Evolutionary conservation across 2,329 filamentous ascomycete genomes (phyloP), one percentile per base, ranked within the genome.

Genomic region (Teratosphaeria zuluensis): DNA sequence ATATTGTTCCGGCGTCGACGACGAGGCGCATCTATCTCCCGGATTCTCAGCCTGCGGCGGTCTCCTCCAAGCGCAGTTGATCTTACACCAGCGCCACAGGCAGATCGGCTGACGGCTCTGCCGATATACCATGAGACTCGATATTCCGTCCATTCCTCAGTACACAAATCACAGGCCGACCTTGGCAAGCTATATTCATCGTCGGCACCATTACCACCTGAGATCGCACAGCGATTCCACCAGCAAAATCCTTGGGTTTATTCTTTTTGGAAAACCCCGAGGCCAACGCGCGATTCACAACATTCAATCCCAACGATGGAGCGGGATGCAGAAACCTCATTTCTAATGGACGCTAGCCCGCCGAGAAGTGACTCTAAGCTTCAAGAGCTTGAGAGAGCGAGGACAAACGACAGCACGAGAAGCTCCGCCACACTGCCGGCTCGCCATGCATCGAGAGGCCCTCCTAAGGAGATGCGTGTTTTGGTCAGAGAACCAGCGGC

Each of bases 51-150:
- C 54, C 66, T 65, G 56, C 57, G 63, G 35, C 53, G 28, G 12
- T 62, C 48, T 31, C 16, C 56, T 11, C 59, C 62, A 16, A 53
- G 58, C 46, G 64, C 60, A 11, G 61, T 64, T 33, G 53, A 64
- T 8, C 51, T 65, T 19, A 59, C 56, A 21, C 56, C 56, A 5
- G 11, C 51, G 11, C 54, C 60, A 3, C 38, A 31, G 9, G 51
- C 61, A 14, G 59, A 59, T 9, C 42, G 57, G 24, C 42, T 63
- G 1, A 63, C 64, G 19, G 61, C 62, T 8, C 55, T 67, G 31
- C 67, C 67, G 1, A 68, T 68, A 16, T 65, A 66, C 46, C 65
- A 62, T 46, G 61, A 67, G n/a, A 51, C 63, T 4, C 59, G 63
- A 35, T 64, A 64, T 54, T 66, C 67, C 2, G 59, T 68, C 31